Percentiles rank a stretch among this genome's conserved stretches.
Evolutionary conservation across 352 stramenopile species (phyloP).

Genomic region (Phytophthora quininea): DNA sequence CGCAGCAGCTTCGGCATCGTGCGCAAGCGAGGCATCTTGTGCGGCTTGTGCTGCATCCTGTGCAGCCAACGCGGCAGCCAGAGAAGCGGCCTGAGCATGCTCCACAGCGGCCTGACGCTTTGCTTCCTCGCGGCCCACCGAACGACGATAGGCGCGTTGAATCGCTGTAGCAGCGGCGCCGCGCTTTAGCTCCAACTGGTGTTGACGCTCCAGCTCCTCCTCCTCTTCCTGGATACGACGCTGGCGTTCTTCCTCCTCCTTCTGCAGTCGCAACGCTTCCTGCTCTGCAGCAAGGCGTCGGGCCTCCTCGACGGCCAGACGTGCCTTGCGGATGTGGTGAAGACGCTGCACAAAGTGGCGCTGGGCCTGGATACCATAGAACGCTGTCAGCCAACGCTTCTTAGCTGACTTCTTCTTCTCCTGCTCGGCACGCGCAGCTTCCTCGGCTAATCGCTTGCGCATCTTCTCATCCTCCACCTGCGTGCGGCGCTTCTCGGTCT

Average conservation of each 20-base stretch:
- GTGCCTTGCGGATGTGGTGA: slow-evolving; percentile 81
- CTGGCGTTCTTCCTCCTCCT: slow-evolving; percentile 73
- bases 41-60: slow-evolving; percentile 79
- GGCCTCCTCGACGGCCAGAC: slow-evolving; percentile 80
- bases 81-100: slow-evolving; percentile 70
- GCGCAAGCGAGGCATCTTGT: slow-evolving; percentile 70
- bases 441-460: slow-evolving; percentile 74
- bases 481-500: slow-evolving; percentile 60
- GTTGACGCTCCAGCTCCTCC: slow-evolving; percentile 71
- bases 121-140: slow-evolving; percentile 72
- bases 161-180: slow-evolving; percentile 63
- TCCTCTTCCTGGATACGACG: slow-evolving; percentile 62
- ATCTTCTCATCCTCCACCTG: slow-evolving; percentile 81
- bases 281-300: slow-evolving; percentile 76
- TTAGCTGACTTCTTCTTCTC: slow-evolving; percentile 84
- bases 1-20: slow-evolving; percentile 79
- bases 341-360: slow-evolving; percentile 83
- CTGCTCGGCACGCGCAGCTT: slow-evolving; percentile 63
- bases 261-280: slow-evolving; percentile 59
- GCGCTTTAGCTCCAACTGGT: slow-evolving; percentile 57
- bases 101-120: slow-evolving; percentile 67
- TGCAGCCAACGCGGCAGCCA: slow-evolving; percentile 74
- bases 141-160: slow-evolving; percentile 73
- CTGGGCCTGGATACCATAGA: slow-evolving; percentile 72
- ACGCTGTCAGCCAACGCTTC: slow-evolving; percentile 78